These are phyloP conservation scores for Phytophthora fragariaefolia DNA, from an alignment of 352 stramenopile genomes.

Conservation along the genomic window DNA sequence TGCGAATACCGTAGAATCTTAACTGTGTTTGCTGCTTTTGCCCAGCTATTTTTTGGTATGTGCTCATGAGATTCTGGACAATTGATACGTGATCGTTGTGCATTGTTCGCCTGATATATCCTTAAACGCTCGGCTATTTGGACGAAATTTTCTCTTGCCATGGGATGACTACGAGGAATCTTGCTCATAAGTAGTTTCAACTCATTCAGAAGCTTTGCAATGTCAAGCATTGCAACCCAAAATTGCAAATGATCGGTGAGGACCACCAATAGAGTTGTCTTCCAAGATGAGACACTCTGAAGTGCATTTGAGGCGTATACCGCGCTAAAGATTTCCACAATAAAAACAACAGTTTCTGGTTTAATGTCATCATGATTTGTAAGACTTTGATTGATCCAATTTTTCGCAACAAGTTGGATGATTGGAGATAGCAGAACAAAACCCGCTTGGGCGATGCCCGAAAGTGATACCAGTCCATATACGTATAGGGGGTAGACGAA, in stretches of 20 bases:
- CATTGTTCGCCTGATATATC: not conserved
- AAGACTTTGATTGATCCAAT: constrained; percentile 18
- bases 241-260: not conserved
- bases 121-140: not conserved
- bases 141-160: not conserved
- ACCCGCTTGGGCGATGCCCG: constrained; percentile 2
- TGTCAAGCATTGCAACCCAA: not conserved
- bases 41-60: not conserved
- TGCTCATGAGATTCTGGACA: not conserved
- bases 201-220: not conserved
- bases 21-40: not conserved
- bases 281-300: not conserved
- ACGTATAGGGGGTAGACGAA: constrained; percentile 36
- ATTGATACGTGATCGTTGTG: not conserved
- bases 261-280: not conserved
- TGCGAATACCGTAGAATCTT: not conserved
- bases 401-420: constrained; percentile 36
- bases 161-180: not conserved
- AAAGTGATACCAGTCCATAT: constrained; percentile 11
- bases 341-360: not conserved
- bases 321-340: not conserved
- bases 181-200: not conserved
- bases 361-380: not conserved
- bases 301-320: not conserved
- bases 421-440: constrained; percentile 24